Percentiles rank a stretch among this genome's conserved stretches.
Evolutionary conservation across 2,329 filamentous ascomycete genomes (phyloP).

Genomic region (Cytospora leucostoma): DNA sequence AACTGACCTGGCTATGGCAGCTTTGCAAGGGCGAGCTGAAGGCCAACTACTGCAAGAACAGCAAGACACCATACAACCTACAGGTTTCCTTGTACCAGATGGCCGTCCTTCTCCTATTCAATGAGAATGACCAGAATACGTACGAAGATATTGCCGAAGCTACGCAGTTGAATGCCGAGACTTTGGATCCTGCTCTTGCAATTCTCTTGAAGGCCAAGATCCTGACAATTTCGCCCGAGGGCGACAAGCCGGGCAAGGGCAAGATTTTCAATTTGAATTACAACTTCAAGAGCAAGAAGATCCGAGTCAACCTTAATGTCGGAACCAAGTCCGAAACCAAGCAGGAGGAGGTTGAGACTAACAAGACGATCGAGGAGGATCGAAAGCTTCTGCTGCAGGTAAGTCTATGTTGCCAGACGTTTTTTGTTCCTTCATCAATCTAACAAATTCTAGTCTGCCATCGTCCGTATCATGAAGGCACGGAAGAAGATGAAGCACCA

Average conservation of each 20-base stretch:
- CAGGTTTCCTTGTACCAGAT: constrained; percentile 98
- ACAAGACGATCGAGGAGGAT: constrained; percentile 99
- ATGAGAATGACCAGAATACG: constrained; percentile 80
- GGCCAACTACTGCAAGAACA: constrained; percentile 85
- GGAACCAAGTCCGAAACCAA: constrained; percentile 94
- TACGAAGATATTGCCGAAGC: constrained; percentile 86
- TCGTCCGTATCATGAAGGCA: constrained; percentile 99
- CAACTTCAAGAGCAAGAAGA: constrained; percentile 98
- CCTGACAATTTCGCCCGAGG: constrained; percentile 68
- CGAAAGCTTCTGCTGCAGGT: constrained; percentile 96
- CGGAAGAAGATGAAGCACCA: constrained; percentile 98
- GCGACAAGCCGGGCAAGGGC: constrained; percentile 74
- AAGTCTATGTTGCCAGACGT: constrained; percentile 43
- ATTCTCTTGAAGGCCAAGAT: constrained; percentile 95
- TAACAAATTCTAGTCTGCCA: constrained; percentile 71
- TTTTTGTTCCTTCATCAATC: neutral
- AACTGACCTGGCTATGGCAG: constrained; percentile 98
- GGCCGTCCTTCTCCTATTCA: constrained; percentile 93
- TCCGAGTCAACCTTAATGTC: constrained; percentile 94
- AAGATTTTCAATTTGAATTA: constrained; percentile 85
- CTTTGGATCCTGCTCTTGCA: constrained; percentile 80
- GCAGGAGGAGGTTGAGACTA: constrained; percentile 93
- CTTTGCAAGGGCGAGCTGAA: constrained; percentile 96
- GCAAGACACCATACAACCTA: constrained; percentile 93
- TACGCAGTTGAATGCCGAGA: constrained; percentile 78